Evolutionary conservation across 345 rosid species (phyloP), one percentile per base, ranked within the genome.

Genomic region (Linum lewisii): DNA sequence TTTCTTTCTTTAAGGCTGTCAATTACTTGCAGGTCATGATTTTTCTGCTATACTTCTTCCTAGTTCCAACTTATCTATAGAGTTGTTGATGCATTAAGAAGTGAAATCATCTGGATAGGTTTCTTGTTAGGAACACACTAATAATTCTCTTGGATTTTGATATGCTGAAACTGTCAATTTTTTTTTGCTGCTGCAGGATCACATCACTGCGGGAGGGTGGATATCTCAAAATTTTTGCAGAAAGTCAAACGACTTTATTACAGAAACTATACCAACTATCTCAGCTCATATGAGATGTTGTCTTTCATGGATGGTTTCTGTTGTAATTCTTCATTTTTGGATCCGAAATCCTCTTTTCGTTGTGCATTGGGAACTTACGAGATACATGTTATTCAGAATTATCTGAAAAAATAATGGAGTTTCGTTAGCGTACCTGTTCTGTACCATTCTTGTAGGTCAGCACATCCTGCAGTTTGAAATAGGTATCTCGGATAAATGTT

Each of bases 341-440:
- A 10, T 8, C 2, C 2, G 2, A 13, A 1, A 15, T 38, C 2
- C 2, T 10, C 14, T 13, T 1, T 38, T 38, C 0, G 14, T 0
- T 8, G 10, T 38, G 11, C 45, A 38, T 6, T 13, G 9, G 3
- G 16, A 38, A 1, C 38, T 5, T 38, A 5, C 6, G 45, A 38
- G 6, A 2, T 26, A 26, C 2, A 26, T 9, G 1, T 38, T 15
- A 5, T 10, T 6, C 2, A 6, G 47, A 42, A 42, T 42, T 42
- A 7, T 1, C 15, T 42, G 47, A 42, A 11, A 4, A 42, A 15
- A 13, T 2, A 38, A 5, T 22, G 8, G 21, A 13, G 23, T 21
- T 45, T 18, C 15, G 45, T 2, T 5, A 1, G 49, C 32, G 18
- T 81, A 92, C 98, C 96, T 86, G 93, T 68, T 93, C 95, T 64